Percentiles rank a stretch among this genome's conserved stretches.
Conservation (phyloP, 2,329 filamentous ascomycete genomes). For the Ophiostoma sp. region DNA sequence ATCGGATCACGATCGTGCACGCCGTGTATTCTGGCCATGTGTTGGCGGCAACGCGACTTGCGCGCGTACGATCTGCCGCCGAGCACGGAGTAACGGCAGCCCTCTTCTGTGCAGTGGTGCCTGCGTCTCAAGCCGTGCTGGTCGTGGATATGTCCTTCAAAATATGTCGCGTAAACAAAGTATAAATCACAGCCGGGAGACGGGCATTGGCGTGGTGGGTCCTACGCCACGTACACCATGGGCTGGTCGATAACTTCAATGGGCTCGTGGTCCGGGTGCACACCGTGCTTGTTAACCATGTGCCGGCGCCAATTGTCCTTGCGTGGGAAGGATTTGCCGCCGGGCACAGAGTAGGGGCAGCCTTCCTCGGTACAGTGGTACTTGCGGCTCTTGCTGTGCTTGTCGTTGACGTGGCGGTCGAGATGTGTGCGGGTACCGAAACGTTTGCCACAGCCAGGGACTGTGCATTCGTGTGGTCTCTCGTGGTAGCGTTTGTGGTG, state of each 20-base stretch:
- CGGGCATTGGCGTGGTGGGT: not conserved
- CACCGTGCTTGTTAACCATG: constrained; percentile 59
- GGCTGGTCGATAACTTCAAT: constrained; percentile 46
- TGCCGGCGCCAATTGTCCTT: constrained; percentile 65
- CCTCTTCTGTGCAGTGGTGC: too few species aligned
- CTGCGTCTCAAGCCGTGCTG: too few species aligned
- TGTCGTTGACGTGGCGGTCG: constrained; percentile 62
- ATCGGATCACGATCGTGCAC: not conserved
- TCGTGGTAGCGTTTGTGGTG: constrained; percentile 64
- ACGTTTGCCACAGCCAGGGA: constrained; percentile 52
- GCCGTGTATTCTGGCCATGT: too few species aligned
- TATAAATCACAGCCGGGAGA: too few species aligned
- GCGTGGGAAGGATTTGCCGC: constrained; percentile 59
- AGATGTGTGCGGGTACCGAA: constrained; percentile 64
- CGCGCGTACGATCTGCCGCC: too few species aligned
- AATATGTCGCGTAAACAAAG: too few species aligned
- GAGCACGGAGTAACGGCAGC: too few species aligned
- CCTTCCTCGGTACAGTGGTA: constrained; percentile 57
- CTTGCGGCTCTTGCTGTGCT: constrained; percentile 60
- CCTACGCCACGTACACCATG: constrained; percentile 17
- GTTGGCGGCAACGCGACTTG: too few species aligned
- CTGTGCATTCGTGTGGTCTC: constrained; percentile 50
- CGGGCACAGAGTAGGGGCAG: constrained; percentile 57
- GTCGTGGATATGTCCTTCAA: too few species aligned
- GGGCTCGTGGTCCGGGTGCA: constrained; percentile 43